A percentile compares a stretch with the other conserved stretches of the same genome.
These are phyloP conservation scores for Alternaria panax DNA, from an alignment of 2,329 filamentous ascomycete species.

Conservation along the genomic window DNA sequence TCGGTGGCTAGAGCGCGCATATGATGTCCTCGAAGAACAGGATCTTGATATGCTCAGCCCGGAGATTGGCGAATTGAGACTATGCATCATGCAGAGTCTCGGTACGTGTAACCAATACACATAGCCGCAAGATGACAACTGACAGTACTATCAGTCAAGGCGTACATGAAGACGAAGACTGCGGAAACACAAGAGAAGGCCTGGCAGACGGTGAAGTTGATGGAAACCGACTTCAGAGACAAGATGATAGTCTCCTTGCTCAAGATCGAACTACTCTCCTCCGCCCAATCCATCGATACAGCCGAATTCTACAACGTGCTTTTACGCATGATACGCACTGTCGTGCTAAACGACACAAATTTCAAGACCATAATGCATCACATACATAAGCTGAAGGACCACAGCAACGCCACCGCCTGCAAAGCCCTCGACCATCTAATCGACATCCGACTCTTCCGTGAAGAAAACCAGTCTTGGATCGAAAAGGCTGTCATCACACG, in stretches of 20 bases:
- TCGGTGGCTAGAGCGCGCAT: constrained; percentile 77
- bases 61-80: constrained; percentile 68
- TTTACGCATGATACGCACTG: constrained; percentile 65
- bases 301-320: constrained; percentile 60
- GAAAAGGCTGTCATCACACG: constrained; percentile 74
- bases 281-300: constrained; percentile 45
- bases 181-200: constrained; percentile 60
- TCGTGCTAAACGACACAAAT: constrained; percentile 67
- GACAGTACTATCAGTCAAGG: constrained; percentile 58
- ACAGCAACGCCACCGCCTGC: constrained; percentile 49
- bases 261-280: constrained; percentile 71
- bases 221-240: constrained; percentile 70
- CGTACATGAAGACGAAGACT: constrained; percentile 59
- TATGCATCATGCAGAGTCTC: constrained; percentile 68
- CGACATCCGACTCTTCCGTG: constrained; percentile 60
- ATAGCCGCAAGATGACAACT: not conserved
- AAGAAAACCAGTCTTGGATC: constrained; percentile 65
- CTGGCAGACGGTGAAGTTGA: constrained; percentile 62
- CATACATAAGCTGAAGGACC: constrained; percentile 67
- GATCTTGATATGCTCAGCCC: constrained; percentile 64
- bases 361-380: constrained; percentile 73
- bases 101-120: constrained; percentile 32
- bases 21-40: constrained; percentile 64
- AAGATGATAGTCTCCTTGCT: constrained; percentile 72
- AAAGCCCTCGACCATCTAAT: constrained; percentile 71